Percentiles rank a stretch among this genome's conserved stretches.
phyloP scores from a whole-genome alignment of 108 stramenopile species.

The Skeletonema grethae region DNA sequence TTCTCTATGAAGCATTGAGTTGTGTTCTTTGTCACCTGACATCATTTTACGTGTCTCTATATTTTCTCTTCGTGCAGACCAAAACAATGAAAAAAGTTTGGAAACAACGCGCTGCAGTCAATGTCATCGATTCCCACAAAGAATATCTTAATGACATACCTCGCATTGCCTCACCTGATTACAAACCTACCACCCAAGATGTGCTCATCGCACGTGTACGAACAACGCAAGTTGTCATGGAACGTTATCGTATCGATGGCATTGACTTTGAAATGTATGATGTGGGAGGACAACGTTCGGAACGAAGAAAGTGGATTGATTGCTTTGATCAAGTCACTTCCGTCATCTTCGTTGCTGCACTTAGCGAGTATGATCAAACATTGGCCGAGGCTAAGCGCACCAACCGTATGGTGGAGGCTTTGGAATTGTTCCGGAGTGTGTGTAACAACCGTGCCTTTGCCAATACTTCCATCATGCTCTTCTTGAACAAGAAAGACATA shows the following conservation, averaged over 20 bases:
- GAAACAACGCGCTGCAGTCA: slow-evolving; percentile 75
- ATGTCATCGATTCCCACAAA: slow-evolving; percentile 88
- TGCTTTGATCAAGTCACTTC: slow-evolving; percentile 97
- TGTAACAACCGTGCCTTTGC: slow-evolving; percentile 95
- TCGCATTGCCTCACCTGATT: slow-evolving; percentile 78
- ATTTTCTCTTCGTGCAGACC: background rate
- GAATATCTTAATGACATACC: slow-evolving; percentile 82
- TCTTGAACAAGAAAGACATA: slow-evolving; percentile 98
- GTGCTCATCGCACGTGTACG: slow-evolving; percentile 94
- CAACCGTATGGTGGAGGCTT: slow-evolving; percentile 97
- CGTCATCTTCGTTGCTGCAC: slow-evolving; percentile 97
- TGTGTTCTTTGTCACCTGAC: too few species aligned
- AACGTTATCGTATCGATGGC: slow-evolving; percentile 86
- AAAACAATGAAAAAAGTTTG: slow-evolving; percentile 61
- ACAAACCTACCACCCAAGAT: slow-evolving; percentile 91
- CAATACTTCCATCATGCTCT: slow-evolving; percentile 87
- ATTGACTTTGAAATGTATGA: slow-evolving; percentile 97
- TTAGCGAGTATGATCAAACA: slow-evolving; percentile 95
- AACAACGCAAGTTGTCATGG: slow-evolving; percentile 94
- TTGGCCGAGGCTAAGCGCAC: slow-evolving; percentile 94
- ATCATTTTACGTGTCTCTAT: too few species aligned
- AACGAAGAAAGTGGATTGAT: slow-evolving; percentile 93
- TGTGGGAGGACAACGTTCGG: slow-evolving; percentile 90
- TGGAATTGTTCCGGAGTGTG: slow-evolving; percentile 94
- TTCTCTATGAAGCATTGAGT: background rate